Conservation (phyloP, 768 basidiomycete species). For the Boletus patriciae region DNA sequence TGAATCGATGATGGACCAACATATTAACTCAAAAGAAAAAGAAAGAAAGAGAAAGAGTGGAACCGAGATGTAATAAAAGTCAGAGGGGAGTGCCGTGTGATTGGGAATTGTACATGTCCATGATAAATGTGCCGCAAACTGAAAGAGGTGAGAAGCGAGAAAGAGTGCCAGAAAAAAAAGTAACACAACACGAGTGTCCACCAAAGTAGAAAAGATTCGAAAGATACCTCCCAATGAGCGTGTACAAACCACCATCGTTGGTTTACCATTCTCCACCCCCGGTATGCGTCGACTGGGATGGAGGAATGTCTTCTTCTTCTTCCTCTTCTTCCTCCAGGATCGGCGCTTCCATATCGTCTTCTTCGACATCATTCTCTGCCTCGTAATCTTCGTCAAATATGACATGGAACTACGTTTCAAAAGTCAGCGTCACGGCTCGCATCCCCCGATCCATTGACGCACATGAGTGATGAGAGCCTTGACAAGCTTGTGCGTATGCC, state of each 20-base stretch:
- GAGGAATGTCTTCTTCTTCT: constrained; percentile 41
- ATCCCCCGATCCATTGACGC: constrained; percentile 29
- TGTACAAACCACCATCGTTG: constrained; percentile 11
- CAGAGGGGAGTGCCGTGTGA: constrained; percentile 9
- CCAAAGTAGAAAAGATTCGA: constrained; percentile 10
- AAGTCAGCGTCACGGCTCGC: not conserved
- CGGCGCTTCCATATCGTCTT: constrained; percentile 64
- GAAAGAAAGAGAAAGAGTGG: not conserved
- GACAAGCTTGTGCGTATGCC: constrained; percentile 70
- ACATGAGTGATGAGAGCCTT: constrained; percentile 77
- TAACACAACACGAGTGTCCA: constrained; percentile 30
- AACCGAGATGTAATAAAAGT: constrained; percentile 6
- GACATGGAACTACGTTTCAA: constrained; percentile 48
- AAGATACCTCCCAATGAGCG: constrained; percentile 5
- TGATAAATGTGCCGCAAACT: constrained; percentile 31
- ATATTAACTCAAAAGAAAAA: not conserved
- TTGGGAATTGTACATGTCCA: constrained; percentile 32
- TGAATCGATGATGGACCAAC: constrained; percentile 12
- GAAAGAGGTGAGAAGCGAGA: not conserved
- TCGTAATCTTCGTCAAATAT: constrained; percentile 76
- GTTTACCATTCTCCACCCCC: constrained; percentile 23
- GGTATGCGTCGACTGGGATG: constrained; percentile 25
- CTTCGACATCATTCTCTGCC: constrained; percentile 53
- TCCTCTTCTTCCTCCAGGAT: constrained; percentile 63
- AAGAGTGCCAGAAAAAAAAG: constrained; percentile 6